Evolutionary conservation across 2,329 filamentous ascomycete species (phyloP).

Genomic region (Calonectria crousiana): DNA sequence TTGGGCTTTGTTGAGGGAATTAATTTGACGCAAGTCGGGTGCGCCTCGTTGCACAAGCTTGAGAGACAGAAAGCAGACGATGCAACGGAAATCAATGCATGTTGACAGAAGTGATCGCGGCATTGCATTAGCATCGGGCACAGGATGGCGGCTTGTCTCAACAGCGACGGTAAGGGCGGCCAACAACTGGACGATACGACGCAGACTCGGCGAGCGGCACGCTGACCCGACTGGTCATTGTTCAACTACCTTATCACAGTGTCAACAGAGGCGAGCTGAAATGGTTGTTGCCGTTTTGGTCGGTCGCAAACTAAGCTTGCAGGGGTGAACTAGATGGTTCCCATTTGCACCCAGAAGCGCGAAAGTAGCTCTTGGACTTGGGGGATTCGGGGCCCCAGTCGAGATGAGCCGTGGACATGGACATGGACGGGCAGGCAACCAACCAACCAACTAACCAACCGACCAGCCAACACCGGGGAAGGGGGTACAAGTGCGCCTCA

Average conservation of each 20-base stretch:
- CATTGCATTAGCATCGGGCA: constrained; percentile 18
- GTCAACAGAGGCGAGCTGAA: constrained; percentile 20
- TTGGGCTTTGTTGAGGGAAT: constrained; percentile 19
- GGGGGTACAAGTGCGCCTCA: constrained; percentile 3
- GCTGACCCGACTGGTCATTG: constrained; percentile 11
- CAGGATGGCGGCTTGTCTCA: constrained; percentile 24
- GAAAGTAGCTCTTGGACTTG: constrained; percentile 8
- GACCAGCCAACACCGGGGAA: neutral
- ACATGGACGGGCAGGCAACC: neutral
- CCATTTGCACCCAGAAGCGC: neutral
- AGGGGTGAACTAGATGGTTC: constrained; percentile 24
- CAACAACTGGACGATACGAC: constrained; percentile 22
- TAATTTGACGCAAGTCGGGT: constrained; percentile 11
- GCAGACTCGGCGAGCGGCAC: constrained; percentile 21
- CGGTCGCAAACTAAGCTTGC: constrained; percentile 13
- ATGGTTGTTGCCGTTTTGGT: constrained; percentile 17
- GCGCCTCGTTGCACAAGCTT: constrained; percentile 10
- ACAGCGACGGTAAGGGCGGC: constrained; percentile 13
- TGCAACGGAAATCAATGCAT: constrained; percentile 18
- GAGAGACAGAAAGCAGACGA: constrained; percentile 12
- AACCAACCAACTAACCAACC: constrained; percentile 12
- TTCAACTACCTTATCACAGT: constrained; percentile 24
- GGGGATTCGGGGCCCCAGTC: neutral
- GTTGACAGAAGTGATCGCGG: constrained; percentile 10
- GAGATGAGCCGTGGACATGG: neutral